Evolutionary conservation across 345 rosid genomes (phyloP).

Genomic region (Cardiospermum halicacabum): DNA sequence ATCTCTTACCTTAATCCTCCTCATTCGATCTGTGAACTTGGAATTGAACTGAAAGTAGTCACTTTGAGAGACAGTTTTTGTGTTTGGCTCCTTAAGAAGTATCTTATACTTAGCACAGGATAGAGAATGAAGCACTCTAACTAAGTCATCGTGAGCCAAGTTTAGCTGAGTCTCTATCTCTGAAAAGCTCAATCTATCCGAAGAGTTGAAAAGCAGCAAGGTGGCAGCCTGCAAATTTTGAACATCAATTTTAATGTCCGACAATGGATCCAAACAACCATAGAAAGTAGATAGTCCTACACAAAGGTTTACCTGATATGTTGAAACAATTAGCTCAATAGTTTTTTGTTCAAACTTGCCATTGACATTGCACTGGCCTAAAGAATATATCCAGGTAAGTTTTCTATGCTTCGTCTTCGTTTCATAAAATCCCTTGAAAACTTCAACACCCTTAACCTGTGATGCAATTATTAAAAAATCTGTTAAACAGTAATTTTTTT

Average conservation of each 20-base stretch:
- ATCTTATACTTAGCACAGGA: constrained; percentile 85
- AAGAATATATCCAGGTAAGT: constrained; percentile 68
- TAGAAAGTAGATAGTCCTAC: background rate
- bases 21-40: constrained; percentile 82
- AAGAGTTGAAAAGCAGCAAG: constrained; percentile 72
- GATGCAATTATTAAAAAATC: constrained; percentile 2
- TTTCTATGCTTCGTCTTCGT: constrained; percentile 57
- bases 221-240: constrained; percentile 63
- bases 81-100: constrained; percentile 56
- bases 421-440: constrained; percentile 60
- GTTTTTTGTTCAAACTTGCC: constrained; percentile 64
- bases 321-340: constrained; percentile 63
- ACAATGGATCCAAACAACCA: background rate
- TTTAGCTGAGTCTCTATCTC: constrained; percentile 83
- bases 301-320: constrained; percentile 57
- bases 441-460: constrained; percentile 70
- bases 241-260: background rate
- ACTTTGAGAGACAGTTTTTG: constrained; percentile 49
- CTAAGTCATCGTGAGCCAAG: constrained; percentile 77
- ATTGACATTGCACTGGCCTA: constrained; percentile 53
- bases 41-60: constrained; percentile 67
- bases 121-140: constrained; percentile 83
- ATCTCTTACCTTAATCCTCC: constrained; percentile 80
- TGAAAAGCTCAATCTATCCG: constrained; percentile 70
- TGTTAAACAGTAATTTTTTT: too few relatives aligned